A percentile compares a stretch with the other conserved stretches of the same genome.
These are phyloP conservation scores for Torrubiella hemipterigena DNA, from an alignment of 2,329 filamentous ascomycete species.

Conservation along the genomic window DNA sequence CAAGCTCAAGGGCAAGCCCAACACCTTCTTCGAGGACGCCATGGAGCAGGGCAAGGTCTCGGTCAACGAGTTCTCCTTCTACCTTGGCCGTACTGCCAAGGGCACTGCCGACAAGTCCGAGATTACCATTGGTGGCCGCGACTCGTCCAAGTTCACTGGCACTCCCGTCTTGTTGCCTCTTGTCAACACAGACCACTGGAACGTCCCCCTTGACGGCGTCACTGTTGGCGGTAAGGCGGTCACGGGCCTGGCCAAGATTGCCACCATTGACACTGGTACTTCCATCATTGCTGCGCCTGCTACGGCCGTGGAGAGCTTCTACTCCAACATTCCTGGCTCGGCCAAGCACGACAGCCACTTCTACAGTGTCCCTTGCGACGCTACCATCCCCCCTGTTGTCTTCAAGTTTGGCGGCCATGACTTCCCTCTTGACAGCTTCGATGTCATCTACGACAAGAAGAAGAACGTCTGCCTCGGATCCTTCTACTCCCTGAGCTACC, in stretches of 20 bases:
- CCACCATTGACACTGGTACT: background rate
- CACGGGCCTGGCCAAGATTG: background rate
- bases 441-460: background rate
- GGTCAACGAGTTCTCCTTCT: slow-evolving; percentile 51
- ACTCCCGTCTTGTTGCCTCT: background rate
- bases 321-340: background rate
- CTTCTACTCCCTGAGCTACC: background rate
- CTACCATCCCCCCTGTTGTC: background rate
- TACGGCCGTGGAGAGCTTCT: background rate
- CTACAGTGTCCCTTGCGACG: background rate
- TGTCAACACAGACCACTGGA: background rate
- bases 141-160: slow-evolving; percentile 51
- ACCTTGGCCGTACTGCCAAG: slow-evolving; percentile 44
- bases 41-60: slow-evolving; percentile 56
- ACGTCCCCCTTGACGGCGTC: background rate
- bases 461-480: background rate
- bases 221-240: background rate
- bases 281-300: background rate
- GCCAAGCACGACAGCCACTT: background rate
- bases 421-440: background rate
- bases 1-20: slow-evolving; percentile 57
- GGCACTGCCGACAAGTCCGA: slow-evolving; percentile 51
- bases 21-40: slow-evolving; percentile 70
- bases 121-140: slow-evolving; percentile 48
- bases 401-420: background rate